Percentiles rank a stretch among this genome's conserved stretches.
Conservation (phyloP, 1,139 yeast genomes). For the Hanseniaspora uvarum region DNA sequence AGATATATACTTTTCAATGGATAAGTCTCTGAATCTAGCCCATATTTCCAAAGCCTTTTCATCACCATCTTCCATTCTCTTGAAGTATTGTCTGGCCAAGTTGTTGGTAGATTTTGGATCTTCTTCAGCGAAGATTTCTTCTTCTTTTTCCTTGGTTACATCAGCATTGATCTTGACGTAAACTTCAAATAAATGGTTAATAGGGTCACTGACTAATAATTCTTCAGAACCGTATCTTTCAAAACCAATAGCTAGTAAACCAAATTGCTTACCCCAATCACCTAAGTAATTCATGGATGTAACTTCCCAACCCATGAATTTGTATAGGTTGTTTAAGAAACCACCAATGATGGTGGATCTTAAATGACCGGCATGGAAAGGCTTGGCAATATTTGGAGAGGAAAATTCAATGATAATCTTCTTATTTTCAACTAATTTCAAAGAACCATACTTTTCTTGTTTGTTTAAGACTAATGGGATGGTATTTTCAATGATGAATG, state of each 20-base stretch:
- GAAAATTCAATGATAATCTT: constrained; percentile 78
- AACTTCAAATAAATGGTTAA: constrained; percentile 87
- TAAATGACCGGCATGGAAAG: constrained; percentile 98
- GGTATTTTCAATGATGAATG: constrained; percentile 56
- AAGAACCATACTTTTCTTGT: constrained; percentile 55
- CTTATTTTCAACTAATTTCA: constrained; percentile 57
- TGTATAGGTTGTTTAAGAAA: constrained; percentile 82
- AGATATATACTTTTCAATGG: constrained; percentile 73
- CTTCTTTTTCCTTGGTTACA: constrained; percentile 64
- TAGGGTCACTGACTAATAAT: constrained; percentile 64
- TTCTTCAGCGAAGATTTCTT: constrained; percentile 36
- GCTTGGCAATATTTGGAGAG: constrained; percentile 97
- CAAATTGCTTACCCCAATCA: constrained; percentile 99
- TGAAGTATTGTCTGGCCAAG: constrained; percentile 80
- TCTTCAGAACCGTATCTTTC: constrained; percentile 75
- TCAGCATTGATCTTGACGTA: constrained; percentile 81
- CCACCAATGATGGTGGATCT: constrained; percentile 98
- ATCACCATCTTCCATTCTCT: constrained; percentile 89
- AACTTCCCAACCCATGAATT: constrained; percentile 83
- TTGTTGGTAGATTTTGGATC: constrained; percentile 51
- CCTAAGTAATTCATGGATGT: constrained; percentile 87
- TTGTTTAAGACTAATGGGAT: constrained; percentile 61
- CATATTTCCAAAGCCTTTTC: constrained; percentile 66
- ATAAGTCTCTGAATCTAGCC: constrained; percentile 80
- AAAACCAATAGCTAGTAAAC: constrained; percentile 88